These are phyloP conservation scores for Boletus eberwhitei DNA, from an alignment of 768 basidiomycete genomes.

Conservation along the genomic window DNA sequence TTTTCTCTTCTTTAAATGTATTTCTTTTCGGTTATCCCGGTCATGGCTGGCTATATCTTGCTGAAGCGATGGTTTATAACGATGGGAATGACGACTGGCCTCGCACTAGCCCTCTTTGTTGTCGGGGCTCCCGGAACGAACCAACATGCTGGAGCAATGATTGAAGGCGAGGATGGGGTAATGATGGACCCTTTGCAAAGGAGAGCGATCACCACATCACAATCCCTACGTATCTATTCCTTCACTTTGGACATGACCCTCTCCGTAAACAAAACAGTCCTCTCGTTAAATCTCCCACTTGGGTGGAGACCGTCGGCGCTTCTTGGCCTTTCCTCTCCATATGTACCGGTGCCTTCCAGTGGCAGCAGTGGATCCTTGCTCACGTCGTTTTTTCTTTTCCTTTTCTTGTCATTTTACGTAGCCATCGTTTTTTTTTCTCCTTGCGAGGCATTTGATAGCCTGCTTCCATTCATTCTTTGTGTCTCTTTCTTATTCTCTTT, in stretches of 20 bases:
- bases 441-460: conserved; percentile 4
- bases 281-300: conserved; percentile 13
- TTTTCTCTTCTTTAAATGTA: conserved; percentile 28
- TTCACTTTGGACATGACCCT: conserved; percentile 26
- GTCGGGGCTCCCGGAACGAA: conserved; percentile 10
- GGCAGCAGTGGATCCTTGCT: conserved; percentile 3
- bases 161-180: conserved; percentile 12
- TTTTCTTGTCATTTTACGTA: neutral
- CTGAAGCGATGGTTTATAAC: conserved; percentile 20
- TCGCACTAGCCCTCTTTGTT: conserved; percentile 10
- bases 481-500: neutral
- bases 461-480: conserved; percentile 7
- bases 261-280: conserved; percentile 17
- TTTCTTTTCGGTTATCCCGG: conserved; percentile 24
- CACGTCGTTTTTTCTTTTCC: neutral
- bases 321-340: conserved; percentile 4
- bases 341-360: neutral
- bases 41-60: conserved; percentile 29
- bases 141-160: conserved; percentile 12
- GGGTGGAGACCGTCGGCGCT: conserved; percentile 5
- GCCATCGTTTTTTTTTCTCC: neutral
- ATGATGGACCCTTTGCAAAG: conserved; percentile 22
- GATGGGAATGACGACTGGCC: conserved; percentile 17
- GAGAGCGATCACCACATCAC: conserved; percentile 23
- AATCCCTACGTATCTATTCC: conserved; percentile 33